These are phyloP conservation scores for Cercospora brassicicola DNA, from an alignment of 2,329 filamentous ascomycete genomes.

Conservation along the genomic window DNA sequence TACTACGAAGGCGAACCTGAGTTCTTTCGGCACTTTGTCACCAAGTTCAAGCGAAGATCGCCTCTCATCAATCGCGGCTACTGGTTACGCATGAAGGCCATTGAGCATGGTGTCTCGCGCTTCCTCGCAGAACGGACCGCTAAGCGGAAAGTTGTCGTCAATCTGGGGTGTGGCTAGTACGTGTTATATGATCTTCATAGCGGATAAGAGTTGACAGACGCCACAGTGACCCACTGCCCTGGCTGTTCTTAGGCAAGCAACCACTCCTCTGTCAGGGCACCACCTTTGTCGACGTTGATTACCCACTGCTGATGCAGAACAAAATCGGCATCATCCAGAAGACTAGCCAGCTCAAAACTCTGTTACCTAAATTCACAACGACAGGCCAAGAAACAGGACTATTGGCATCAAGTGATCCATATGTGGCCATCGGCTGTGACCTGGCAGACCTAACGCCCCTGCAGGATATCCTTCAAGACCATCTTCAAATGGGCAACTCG, in stretches of 20 bases:
- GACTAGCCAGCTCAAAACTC: constrained; percentile 59
- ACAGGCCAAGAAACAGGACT: constrained; percentile 48
- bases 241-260: constrained; percentile 74
- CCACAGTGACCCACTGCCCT: constrained; percentile 78
- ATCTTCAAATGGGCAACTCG: constrained; percentile 60
- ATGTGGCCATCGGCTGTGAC: constrained; percentile 80
- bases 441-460: constrained; percentile 66
- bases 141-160: constrained; percentile 71
- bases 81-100: constrained; percentile 78
- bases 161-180: constrained; percentile 85
- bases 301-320: constrained; percentile 72
- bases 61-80: constrained; percentile 90
- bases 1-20: constrained; percentile 77
- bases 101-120: constrained; percentile 71
- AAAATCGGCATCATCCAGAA: constrained; percentile 69
- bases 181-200: constrained; percentile 33
- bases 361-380: constrained; percentile 44
- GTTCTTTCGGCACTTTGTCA: constrained; percentile 85
- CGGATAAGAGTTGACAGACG: constrained; percentile 15
- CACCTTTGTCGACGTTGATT: constrained; percentile 82
- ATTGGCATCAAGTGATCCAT: constrained; percentile 66
- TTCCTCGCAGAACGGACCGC: constrained; percentile 64
- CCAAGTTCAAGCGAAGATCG: constrained; percentile 77
- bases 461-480: constrained; percentile 57
- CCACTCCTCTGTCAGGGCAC: constrained; percentile 57